Conservation (phyloP, 768 basidiomycete species). For the Tricholoma terreum region DNA sequence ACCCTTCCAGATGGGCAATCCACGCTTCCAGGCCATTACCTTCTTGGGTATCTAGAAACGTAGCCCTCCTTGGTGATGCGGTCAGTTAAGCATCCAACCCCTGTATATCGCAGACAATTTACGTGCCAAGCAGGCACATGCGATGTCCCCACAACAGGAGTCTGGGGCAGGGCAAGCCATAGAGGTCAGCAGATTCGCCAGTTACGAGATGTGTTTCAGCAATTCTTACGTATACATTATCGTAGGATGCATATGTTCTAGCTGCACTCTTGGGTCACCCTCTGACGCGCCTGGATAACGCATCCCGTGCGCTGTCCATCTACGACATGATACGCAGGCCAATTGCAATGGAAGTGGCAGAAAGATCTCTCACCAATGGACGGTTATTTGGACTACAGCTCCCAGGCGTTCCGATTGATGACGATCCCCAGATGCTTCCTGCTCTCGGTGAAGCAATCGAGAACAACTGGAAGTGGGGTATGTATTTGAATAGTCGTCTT, state of each 20-base stretch:
- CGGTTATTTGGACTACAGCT: constrained; percentile 25
- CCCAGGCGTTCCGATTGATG: constrained; percentile 16
- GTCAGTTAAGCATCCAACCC: constrained; percentile 17
- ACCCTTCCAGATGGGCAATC: constrained; percentile 39
- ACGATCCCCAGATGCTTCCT: constrained; percentile 15
- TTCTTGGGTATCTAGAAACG: constrained; percentile 33
- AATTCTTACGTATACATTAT: background rate
- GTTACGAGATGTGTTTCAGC: background rate
- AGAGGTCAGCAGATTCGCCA: constrained; percentile 32
- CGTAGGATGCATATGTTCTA: constrained; percentile 14
- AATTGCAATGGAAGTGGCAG: constrained; percentile 27
- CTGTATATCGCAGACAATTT: too few relatives aligned
- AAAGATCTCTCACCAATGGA: constrained; percentile 27
- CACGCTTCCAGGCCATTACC: constrained; percentile 35
- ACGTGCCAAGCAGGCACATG: constrained; percentile 34
- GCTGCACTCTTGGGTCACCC: constrained; percentile 15
- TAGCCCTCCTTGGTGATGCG: constrained; percentile 45
- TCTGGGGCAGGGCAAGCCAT: constrained; percentile 50
- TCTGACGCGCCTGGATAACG: constrained; percentile 17
- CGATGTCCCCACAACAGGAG: constrained; percentile 44
- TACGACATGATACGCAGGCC: constrained; percentile 39
- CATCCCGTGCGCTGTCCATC: constrained; percentile 29
- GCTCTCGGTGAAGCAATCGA: constrained; percentile 27
- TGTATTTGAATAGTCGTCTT: background rate
- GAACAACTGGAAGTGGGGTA: constrained; percentile 29